phyloP scores from a whole-genome alignment of 345 rosid species.

The Camelina neglecta region DNA sequence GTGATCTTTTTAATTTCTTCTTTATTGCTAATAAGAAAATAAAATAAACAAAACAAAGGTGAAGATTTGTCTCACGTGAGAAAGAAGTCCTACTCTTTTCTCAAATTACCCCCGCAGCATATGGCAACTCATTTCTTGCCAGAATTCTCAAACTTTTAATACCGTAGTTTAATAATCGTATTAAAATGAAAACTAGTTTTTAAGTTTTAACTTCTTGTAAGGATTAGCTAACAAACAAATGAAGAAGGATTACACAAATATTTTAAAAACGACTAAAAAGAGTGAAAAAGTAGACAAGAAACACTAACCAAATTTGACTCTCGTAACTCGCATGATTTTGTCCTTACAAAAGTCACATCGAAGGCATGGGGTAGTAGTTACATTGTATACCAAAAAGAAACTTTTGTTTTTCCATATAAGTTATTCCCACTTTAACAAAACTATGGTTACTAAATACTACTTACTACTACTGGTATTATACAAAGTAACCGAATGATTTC shows the following conservation, averaged over 20 bases:
- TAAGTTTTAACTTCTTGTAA: not conserved
- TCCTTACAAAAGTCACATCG: slow-evolving; percentile 40
- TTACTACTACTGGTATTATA: slow-evolving; percentile 26
- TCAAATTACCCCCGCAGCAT: not conserved
- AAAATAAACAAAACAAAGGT: slow-evolving; percentile 6
- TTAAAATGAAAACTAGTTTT: not conserved
- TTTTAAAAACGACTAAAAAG: not conserved
- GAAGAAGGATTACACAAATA: not conserved
- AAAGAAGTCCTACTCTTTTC: not conserved
- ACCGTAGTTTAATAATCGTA: slow-evolving; percentile 1
- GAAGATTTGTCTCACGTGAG: slow-evolving; percentile 22
- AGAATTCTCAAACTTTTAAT: not conserved
- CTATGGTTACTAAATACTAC: slow-evolving; percentile 23
- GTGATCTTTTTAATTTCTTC: too few species aligned
- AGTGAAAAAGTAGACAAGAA: slow-evolving; percentile 36
- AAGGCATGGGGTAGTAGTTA: slow-evolving; percentile 10
- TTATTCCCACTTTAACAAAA: slow-evolving; percentile 31
- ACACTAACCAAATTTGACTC: slow-evolving; percentile 39
- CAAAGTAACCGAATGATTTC: not conserved
- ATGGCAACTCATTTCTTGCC: not conserved
- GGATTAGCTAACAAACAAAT: not conserved
- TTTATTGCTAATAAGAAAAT: too few species aligned
- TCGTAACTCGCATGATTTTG: slow-evolving; percentile 43
- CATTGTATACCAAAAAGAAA: not conserved
- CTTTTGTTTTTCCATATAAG: not conserved